Percentiles rank a stretch among this genome's conserved stretches.
Conservation (phyloP, 768 basidiomycete genomes). For the Filobasidium floriforme region DNA sequence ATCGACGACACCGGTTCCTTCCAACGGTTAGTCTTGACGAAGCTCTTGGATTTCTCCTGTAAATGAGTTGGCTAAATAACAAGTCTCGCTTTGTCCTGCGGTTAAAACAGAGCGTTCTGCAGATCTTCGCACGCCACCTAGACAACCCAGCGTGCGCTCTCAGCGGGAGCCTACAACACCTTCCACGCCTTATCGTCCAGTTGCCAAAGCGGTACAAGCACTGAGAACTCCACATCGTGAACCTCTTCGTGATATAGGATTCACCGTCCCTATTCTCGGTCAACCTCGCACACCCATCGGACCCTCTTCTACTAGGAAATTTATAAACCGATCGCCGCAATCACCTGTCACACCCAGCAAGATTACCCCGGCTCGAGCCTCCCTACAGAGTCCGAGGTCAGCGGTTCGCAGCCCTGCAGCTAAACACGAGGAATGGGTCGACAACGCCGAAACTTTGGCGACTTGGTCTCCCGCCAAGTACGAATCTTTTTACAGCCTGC, state of each 20-base stretch:
- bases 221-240: not conserved
- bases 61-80: no score
- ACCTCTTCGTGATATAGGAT: not conserved
- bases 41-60: no score
- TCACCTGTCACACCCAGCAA: constrained; percentile 1
- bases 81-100: no score
- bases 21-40: no score
- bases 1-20: no score
- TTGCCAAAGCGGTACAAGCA: not conserved
- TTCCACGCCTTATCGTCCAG: not conserved
- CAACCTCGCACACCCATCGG: not conserved
- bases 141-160: not conserved
- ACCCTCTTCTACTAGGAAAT: not conserved
- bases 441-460: constrained; percentile 16
- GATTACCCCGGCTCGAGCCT: not conserved
- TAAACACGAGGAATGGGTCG: constrained; percentile 12
- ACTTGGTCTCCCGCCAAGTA: constrained; percentile 21
- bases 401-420: not conserved
- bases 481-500: not conserved
- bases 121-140: not conserved
- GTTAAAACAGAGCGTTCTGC: no score
- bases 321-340: not conserved
- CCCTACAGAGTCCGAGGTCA: not conserved
- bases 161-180: not conserved
- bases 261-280: constrained; percentile 1